A percentile compares a stretch with the other conserved stretches of the same genome.
phyloP scores from a whole-genome alignment of 768 basidiomycete genomes.

The Pleurotus citrinopileatus region DNA sequence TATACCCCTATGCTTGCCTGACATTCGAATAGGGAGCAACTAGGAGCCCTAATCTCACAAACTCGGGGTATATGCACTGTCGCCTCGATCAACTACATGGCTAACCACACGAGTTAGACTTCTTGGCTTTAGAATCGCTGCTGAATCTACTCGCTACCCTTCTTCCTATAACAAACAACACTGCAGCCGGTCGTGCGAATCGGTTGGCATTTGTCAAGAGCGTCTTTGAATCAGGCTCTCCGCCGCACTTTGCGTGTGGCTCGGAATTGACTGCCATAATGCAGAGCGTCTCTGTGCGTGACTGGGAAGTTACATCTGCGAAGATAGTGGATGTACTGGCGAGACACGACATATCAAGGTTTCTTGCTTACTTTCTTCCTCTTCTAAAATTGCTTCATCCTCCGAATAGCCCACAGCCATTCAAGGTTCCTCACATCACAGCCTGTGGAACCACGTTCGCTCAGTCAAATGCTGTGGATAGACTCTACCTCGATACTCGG shows the following conservation, averaged over 20 bases:
- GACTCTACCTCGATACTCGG: constrained; percentile 49
- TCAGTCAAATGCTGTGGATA: constrained; percentile 33
- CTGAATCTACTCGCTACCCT: constrained; percentile 55
- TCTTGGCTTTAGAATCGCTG: constrained; percentile 53
- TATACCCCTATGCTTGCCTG: neutral
- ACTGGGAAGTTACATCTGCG: constrained; percentile 53
- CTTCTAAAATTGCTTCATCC: neutral
- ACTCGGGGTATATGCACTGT: constrained; percentile 39
- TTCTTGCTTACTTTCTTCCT: neutral
- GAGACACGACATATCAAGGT: constrained; percentile 45
- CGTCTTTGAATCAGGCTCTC: constrained; percentile 36
- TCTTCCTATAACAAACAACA: constrained; percentile 39
- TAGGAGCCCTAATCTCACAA: constrained; percentile 47
- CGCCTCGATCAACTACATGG: no score
- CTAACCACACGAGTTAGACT: no score
- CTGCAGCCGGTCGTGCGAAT: constrained; percentile 24
- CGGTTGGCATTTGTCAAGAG: constrained; percentile 48
- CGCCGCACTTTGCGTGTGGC: constrained; percentile 33
- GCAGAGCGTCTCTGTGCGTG: constrained; percentile 34
- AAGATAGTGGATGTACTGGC: constrained; percentile 49
- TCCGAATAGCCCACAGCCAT: constrained; percentile 55
- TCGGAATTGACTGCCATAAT: constrained; percentile 37
- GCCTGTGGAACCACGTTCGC: constrained; percentile 25
- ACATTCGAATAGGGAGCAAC: constrained; percentile 30
- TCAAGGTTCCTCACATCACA: constrained; percentile 38